Evolutionary conservation across 768 basidiomycete genomes (phyloP).

Genomic region (Tremella fuciformis): DNA sequence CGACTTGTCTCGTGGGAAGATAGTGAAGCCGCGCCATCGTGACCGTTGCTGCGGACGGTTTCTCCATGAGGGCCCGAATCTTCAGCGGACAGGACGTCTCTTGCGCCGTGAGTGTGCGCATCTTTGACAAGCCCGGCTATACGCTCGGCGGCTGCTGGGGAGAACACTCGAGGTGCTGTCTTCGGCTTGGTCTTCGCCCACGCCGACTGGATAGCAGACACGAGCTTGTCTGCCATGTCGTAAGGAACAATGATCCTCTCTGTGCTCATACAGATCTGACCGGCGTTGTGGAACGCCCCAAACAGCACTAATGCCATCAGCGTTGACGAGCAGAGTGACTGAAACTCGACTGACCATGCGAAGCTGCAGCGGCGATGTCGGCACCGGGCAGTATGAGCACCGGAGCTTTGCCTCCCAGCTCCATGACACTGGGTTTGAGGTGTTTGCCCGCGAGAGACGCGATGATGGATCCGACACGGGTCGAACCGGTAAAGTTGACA

Average conservation of each 20-base stretch:
- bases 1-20: background rate
- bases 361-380: constrained; percentile 58
- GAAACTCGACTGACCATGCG: constrained; percentile 27
- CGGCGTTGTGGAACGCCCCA: constrained; percentile 30
- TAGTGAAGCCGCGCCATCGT: too few species aligned
- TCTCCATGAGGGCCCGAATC: too few species aligned
- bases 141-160: background rate
- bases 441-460: constrained; percentile 42
- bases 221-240: too few species aligned
- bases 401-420: constrained; percentile 50
- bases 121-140: background rate
- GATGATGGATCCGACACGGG: constrained; percentile 45
- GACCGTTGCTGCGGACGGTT: too few species aligned
- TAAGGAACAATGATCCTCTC: constrained; percentile 29
- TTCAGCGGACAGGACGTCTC: background rate
- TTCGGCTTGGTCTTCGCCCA: background rate
- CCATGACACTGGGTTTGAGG: constrained; percentile 47
- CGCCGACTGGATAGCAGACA: too few species aligned
- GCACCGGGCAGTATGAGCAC: constrained; percentile 55
- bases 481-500: constrained; percentile 55
- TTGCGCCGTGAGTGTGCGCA: background rate
- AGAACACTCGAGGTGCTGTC: background rate
- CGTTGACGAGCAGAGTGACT: too few species aligned
- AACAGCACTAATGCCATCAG: constrained; percentile 23
- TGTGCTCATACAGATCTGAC: constrained; percentile 44